Conservation (phyloP, 1,139 yeast species). For the Geotrichum australiense region DNA sequence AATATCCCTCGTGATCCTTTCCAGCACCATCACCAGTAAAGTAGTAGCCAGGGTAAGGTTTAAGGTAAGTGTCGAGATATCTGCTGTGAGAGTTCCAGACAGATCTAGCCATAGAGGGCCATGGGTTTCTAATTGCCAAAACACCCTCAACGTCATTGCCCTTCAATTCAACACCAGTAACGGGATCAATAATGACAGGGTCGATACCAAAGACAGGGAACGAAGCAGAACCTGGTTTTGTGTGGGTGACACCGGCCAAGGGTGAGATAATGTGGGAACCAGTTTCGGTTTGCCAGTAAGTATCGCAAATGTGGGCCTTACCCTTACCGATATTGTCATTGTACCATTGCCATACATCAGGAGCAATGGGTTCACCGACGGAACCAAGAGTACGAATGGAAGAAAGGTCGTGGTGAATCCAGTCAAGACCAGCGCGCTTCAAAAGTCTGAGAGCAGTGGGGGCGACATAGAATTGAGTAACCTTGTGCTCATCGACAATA, state of each 20-base stretch:
- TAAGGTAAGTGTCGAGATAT: constrained; percentile 78
- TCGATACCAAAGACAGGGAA: constrained; percentile 85
- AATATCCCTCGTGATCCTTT: constrained; percentile 86
- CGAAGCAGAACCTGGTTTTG: constrained; percentile 89
- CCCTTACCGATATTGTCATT: constrained; percentile 72
- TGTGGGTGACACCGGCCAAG: constrained; percentile 78
- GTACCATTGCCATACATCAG: constrained; percentile 93
- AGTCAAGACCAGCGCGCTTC: constrained; percentile 73
- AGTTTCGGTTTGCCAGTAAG: constrained; percentile 94
- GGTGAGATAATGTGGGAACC: constrained; percentile 90
- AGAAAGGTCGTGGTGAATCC: constrained; percentile 56
- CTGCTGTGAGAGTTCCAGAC: constrained; percentile 80
- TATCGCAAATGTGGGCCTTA: constrained; percentile 72
- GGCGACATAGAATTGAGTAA: constrained; percentile 80
- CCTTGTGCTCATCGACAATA: constrained; percentile 68
- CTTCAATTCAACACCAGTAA: constrained; percentile 62
- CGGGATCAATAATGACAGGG: constrained; percentile 80
- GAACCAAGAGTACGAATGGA: constrained; percentile 71
- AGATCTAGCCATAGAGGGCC: constrained; percentile 94
- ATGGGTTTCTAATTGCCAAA: constrained; percentile 67
- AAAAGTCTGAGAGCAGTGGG: constrained; percentile 82
- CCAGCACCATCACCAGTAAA: constrained; percentile 97
- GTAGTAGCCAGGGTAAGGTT: constrained; percentile 87
- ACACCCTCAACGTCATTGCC: constrained; percentile 92
- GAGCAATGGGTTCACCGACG: constrained; percentile 90